Base-by-base conservation (phyloP, 768 basidiomycete genomes). In the Suillus tomentosus region DNA sequence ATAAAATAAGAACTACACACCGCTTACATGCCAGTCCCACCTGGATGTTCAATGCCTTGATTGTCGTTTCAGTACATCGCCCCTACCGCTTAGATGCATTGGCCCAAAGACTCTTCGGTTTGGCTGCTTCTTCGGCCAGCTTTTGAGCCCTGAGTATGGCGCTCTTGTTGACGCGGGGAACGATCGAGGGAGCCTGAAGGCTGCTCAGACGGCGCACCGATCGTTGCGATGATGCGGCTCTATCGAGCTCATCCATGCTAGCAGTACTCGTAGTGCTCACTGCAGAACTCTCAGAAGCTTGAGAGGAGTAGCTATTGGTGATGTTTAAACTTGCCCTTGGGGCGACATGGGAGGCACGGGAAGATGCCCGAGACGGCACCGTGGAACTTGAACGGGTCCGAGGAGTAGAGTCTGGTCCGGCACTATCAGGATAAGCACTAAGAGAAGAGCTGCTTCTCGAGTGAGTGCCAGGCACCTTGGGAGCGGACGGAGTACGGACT, bases 141-240 rank as follows among this genome's bases (percentile, higher is more conserved):
- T 92, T 92, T 65, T 87, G 88, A 13, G 81, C 85, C 27, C 92
- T 81, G 61, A 94, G 73, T 7, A 85, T 77, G 3, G 93, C 91
- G 68, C 88, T 92, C 73, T 83, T 87, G 75, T 95, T 95, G 65
- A 80, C 84, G 61, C 90, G 81, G 9, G 92, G 93, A 10, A 75
- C 74, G 64, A 93, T 90, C 5, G 81, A 79, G 2, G 92, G 91
- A 1, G 81, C 79, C 59, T 77, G 78, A 51, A 85, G 71, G 69
- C 87, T 88, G 71, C 84, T 85, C 3, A 82, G 85, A 22, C 88
- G 86, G 5, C 84, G 82, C 3, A 36, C 45, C 55, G 54, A 66
- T 54, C 79, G 77, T 2, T 79, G 76, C 13, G 74, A 65, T 10
- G 72, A 62, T 47, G 58, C 48, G 42, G 63, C 64, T 6, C 65